phyloP scores from a whole-genome alignment of 371 early-diverging fungal genomes.

The Coemansia sp. region DNA sequence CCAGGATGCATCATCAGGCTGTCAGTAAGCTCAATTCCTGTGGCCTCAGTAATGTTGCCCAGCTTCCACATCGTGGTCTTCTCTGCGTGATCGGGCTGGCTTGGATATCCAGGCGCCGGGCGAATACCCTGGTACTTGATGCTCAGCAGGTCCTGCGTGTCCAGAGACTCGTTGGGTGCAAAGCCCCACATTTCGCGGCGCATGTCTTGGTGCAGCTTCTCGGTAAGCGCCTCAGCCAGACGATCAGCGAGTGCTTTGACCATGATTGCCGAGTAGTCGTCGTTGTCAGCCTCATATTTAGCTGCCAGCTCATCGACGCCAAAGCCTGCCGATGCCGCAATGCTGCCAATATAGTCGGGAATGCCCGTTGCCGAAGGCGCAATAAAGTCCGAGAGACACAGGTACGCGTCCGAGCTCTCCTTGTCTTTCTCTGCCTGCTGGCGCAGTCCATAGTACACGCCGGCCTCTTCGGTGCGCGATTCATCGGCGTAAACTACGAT shows the following conservation, averaged over 20 bases:
- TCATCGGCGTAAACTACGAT: conserved; percentile 69
- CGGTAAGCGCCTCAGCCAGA: conserved; percentile 88
- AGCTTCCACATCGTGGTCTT: conserved; percentile 88
- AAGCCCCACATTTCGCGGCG: conserved; percentile 87
- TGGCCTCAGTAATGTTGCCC: conserved; percentile 68
- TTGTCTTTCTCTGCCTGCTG: conserved; percentile 66
- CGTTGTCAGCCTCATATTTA: conserved; percentile 70
- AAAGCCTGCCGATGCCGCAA: conserved; percentile 87
- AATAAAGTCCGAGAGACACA: conserved; percentile 85
- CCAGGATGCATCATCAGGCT: conserved; percentile 90
- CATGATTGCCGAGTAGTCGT: conserved; percentile 89
- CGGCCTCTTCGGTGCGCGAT: conserved; percentile 59
- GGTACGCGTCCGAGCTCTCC: conserved; percentile 76
- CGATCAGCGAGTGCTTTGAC: conserved; percentile 91
- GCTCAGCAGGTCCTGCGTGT: conserved; percentile 75
- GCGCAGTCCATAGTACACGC: conserved; percentile 77
- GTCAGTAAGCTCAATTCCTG: conserved; percentile 84
- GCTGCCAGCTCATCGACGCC: conserved; percentile 79
- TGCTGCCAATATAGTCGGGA: conserved; percentile 82
- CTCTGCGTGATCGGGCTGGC: conserved; percentile 88
- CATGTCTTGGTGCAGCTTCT: conserved; percentile 80
- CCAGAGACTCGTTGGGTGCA: conserved; percentile 69
- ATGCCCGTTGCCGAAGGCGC: conserved; percentile 74
- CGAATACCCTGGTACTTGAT: conserved; percentile 91
- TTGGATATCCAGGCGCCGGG: conserved; percentile 88